These are phyloP conservation scores for Hypericum perforatum DNA, from an alignment of 345 rosid species.

Conservation along the genomic window DNA sequence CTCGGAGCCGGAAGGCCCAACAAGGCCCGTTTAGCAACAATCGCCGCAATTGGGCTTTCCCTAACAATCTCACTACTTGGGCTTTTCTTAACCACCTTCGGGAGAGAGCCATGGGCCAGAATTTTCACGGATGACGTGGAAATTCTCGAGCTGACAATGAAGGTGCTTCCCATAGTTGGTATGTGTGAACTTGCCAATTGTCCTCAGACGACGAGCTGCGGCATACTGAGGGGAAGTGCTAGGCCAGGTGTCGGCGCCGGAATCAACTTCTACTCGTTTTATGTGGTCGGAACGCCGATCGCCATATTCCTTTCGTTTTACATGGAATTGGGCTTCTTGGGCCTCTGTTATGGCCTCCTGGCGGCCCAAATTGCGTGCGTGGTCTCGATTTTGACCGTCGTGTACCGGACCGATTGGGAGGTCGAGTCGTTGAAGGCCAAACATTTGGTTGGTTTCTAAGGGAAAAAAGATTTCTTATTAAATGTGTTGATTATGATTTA, in stretches of 20 bases:
- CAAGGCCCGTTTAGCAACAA: slow-evolving; percentile 49
- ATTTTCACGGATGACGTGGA: slow-evolving; percentile 47
- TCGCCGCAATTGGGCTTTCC: slow-evolving; percentile 51
- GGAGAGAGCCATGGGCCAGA: slow-evolving; percentile 60
- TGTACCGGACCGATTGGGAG: slow-evolving; percentile 73
- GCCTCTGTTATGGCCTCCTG: slow-evolving; percentile 79
- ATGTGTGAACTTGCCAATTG: slow-evolving; percentile 88
- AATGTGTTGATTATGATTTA: no score
- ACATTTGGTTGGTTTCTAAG: slow-evolving; percentile 44
- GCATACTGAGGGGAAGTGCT: slow-evolving; percentile 75
- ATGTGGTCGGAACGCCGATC: slow-evolving; percentile 72
- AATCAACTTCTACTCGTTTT: slow-evolving; percentile 67
- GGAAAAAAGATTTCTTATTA: no score
- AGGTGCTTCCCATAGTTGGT: slow-evolving; percentile 69
- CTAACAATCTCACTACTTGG: slow-evolving; percentile 42
- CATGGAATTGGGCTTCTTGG: slow-evolving; percentile 59
- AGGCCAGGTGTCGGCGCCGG: slow-evolving; percentile 66
- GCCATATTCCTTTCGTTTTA: slow-evolving; percentile 55
- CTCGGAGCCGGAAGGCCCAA: slow-evolving; percentile 66
- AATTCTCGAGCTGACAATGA: slow-evolving; percentile 44
- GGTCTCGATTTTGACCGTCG: slow-evolving; percentile 48
- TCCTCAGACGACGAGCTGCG: slow-evolving; percentile 89
- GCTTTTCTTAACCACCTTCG: slow-evolving; percentile 46
- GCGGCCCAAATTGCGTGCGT: slow-evolving; percentile 76
- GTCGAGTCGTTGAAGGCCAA: slow-evolving; percentile 57